Evolutionary conservation across 257 asterid genomes (phyloP).

Genomic region (Fraxinus americana): DNA sequence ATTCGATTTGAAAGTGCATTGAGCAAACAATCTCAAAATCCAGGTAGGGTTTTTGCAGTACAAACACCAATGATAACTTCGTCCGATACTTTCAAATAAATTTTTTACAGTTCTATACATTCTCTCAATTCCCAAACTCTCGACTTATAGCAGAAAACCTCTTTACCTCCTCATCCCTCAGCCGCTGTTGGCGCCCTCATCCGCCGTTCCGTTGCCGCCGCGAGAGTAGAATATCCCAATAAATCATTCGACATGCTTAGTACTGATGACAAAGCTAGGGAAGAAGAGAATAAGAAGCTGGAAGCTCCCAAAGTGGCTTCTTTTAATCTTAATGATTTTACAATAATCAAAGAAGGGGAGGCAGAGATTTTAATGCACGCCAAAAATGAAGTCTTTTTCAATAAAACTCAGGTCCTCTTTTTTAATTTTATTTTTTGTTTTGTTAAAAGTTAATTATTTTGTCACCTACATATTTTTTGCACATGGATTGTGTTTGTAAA

Average conservation of each 20-base stretch:
- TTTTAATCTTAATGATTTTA: slow-evolving; percentile 64
- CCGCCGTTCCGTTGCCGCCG: no score
- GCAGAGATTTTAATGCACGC: slow-evolving; percentile 95
- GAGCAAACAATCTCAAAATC: no score
- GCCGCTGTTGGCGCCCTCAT: not conserved
- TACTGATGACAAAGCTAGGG: slow-evolving; percentile 40
- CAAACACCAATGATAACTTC: no score
- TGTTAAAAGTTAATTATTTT: not conserved
- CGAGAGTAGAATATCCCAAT: not conserved
- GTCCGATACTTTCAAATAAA: no score
- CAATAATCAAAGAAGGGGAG: slow-evolving; percentile 83
- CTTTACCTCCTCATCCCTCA: not conserved
- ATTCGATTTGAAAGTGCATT: no score
- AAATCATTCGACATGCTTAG: slow-evolving; percentile 37
- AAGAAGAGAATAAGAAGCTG: slow-evolving; percentile 38
- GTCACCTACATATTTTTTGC: not conserved
- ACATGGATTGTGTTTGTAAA: not conserved
- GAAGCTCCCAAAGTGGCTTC: slow-evolving; percentile 34
- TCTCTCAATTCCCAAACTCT: no score
- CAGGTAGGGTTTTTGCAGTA: no score
- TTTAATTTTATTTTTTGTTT: not conserved
- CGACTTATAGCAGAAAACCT: no score
- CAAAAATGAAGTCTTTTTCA: slow-evolving; percentile 83
- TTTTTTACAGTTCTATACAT: no score
- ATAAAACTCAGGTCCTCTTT: slow-evolving; percentile 77